Base-by-base conservation (phyloP, 371 early-diverging fungal species). In the Apophysomyces trapeziformis region DNA sequence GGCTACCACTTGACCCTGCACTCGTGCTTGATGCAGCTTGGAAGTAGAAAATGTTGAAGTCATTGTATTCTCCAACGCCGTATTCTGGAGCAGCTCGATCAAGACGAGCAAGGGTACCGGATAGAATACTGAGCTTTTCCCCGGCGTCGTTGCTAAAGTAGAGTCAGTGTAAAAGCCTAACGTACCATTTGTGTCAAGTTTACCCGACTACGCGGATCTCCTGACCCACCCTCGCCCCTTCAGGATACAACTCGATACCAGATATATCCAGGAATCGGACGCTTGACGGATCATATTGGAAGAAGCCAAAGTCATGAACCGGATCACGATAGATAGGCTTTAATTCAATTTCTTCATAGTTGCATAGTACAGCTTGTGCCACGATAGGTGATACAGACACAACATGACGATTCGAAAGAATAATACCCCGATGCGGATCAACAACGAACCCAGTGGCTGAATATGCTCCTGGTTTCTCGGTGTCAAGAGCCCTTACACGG, bases 401-500 rank as follows among this genome's bases (percentile, higher is more conserved):
- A 2, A 96, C 95, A 67, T 96, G 96, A 4, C 96, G 79, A 74
- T 96, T 96, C 11, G 97, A 90, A n/a, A 96, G 82, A 38, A 96
- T 89, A 38, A 96, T 77, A 6, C 96, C 98, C 0, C 75, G 76
- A 61, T 86, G 61, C 4, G 90, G 89, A 68, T 97, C 97, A 0
- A 97, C 96, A 0, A 97, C 87, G 74, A 97, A 97, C 5, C 98
- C 98, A 5, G 96, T 91, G 3, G 97, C 96, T 13, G 86, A 84
- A 68, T 82, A 89, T 1, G 78, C 87, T 57, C 91, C 93, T 38
- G 95, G 88, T 16, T 85, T 83, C 72, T 97, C 96, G 0, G 96
- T 95, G 76, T 97, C 97, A 60, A 97, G 92, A 32, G 92, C 85
- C 21, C 91, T 80, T 56, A 92, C 91, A 69, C 93, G 92, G 43